Base-by-base conservation (phyloP, 352 stramenopile species). In the Pythium vanterpoolii region DNA sequence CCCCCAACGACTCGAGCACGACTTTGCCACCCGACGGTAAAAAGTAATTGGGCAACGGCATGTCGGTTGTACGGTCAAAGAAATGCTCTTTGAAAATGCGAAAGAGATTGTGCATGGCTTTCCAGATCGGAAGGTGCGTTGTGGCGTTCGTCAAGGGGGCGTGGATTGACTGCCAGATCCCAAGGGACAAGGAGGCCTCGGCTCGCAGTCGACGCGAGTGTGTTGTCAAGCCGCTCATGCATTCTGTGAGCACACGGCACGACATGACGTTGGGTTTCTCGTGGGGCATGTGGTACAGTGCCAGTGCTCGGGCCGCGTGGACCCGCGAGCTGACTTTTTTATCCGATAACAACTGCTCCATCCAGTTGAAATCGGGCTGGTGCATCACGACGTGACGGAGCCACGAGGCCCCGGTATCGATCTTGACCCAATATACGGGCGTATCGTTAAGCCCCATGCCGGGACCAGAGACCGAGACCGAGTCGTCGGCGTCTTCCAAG, bases 51-150 rank as follows among this genome's bases (percentile, higher is more conserved):
- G 85, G 85, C 39, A 93, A 48, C n/a, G 85, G 85, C 85, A 94
- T 92, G 62, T 94, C 83, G 0, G 85, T 91, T 6, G 49, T 61
- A 1, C 83, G 74, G 40, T 94, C 83, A 45, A 92, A 94, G 56
- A 94, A 94, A 33, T 94, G 85, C 56, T 94, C 85, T 53, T 94
- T 94, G 64, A 94, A 94, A 51, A 92, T 93, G n/a, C 85, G 85
- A 33, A 93, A 81, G 16, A 94, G 68, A 52, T 93, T 92, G 66
- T 91, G 81, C 83, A 93, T 92, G 3, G 66, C 85, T 58, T 92
- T 92, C 85, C 85, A 94, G 45, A 91, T 90, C 2, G 85, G 81
- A 0, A 93, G 64, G 39, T 86, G 71, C 16, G 83, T 93, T 60
- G 87, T 91, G 1, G 83, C 85, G 38, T 90, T 92, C 10, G 85